Evolutionary conservation across 208 protist genomes (phyloP).

Genomic region (Leishmania major): DNA sequence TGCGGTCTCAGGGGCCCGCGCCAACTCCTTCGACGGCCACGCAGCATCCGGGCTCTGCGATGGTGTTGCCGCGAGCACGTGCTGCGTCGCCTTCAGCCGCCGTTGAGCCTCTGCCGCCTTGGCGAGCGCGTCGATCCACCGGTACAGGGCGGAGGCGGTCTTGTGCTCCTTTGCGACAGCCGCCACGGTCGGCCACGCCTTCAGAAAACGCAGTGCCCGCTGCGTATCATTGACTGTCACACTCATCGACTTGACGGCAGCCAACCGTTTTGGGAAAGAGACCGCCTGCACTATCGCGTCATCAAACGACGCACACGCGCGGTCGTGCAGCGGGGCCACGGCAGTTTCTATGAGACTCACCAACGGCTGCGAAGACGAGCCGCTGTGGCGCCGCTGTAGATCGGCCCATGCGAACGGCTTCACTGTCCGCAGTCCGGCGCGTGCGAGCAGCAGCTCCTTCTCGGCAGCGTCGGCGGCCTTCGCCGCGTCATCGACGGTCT

Average conservation of each 20-base stretch:
- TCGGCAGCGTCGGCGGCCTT: slow-evolving; percentile 16
- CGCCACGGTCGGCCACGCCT: slow-evolving; percentile 4
- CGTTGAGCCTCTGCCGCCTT: slow-evolving; percentile 17
- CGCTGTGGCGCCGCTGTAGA: slow-evolving; percentile 19
- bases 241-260: slow-evolving; percentile 3
- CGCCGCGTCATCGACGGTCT: background rate
- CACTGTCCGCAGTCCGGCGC: slow-evolving; percentile 32
- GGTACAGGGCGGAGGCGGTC: slow-evolving; percentile 24
- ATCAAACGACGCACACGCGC: slow-evolving; percentile 4
- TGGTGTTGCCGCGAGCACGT: background rate
- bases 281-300: slow-evolving; percentile 11
- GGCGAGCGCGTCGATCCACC: slow-evolving; percentile 34
- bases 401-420: slow-evolving; percentile 21
- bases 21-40: background rate
- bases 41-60: background rate
- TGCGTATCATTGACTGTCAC: slow-evolving; percentile 8
- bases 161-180: slow-evolving; percentile 17
- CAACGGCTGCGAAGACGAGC: slow-evolving; percentile 4
- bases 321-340: slow-evolving; percentile 19
- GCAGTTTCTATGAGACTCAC: slow-evolving; percentile 12
- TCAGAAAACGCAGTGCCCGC: slow-evolving; percentile 3
- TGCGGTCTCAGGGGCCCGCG: background rate
- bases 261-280: slow-evolving; percentile 12
- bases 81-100: background rate
- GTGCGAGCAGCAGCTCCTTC: slow-evolving; percentile 23